Percentiles rank a stretch among this genome's conserved stretches.
Conservation (phyloP, 2,329 filamentous ascomycete species). For the Ophiostoma fasciatum region DNA sequence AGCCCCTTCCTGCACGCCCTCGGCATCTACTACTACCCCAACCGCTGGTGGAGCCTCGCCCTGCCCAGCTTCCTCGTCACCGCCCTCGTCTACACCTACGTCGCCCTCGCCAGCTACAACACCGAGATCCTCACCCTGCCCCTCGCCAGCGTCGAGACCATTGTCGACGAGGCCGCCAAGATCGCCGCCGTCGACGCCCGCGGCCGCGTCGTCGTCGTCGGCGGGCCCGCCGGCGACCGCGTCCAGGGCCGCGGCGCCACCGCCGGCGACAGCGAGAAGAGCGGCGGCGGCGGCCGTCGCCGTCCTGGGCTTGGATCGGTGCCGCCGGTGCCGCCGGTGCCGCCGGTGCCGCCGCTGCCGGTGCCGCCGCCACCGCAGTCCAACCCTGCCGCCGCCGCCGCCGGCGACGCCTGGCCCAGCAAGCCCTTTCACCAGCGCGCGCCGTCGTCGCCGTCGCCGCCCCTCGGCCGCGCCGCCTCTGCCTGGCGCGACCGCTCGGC, state of each 20-base stretch:
- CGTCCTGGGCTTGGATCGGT: too few relatives aligned
- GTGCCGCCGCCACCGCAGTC: neutral
- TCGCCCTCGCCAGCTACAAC: slow-evolving; percentile 84
- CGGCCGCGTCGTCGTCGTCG: slow-evolving; percentile 8
- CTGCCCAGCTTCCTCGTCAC: slow-evolving; percentile 85
- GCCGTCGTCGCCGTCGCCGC: slow-evolving; percentile 11
- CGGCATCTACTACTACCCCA: slow-evolving; percentile 92
- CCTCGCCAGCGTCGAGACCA: slow-evolving; percentile 64
- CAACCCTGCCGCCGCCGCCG: neutral
- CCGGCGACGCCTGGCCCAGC: neutral
- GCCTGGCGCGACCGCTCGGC: slow-evolving; percentile 3
- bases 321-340: neutral
- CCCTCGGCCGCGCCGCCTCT: slow-evolving; percentile 5
- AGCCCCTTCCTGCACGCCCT: slow-evolving; percentile 83
- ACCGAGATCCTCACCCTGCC: slow-evolving; percentile 74
- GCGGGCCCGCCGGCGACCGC: slow-evolving; percentile 7
- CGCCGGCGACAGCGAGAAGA: slow-evolving; percentile 7
- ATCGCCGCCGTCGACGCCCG: slow-evolving; percentile 54
- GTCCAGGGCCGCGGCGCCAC: slow-evolving; percentile 7
- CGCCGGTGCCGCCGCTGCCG: neutral
- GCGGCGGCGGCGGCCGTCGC: slow-evolving; percentile 14
- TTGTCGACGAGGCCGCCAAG: slow-evolving; percentile 82
- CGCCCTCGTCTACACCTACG: slow-evolving; percentile 80
- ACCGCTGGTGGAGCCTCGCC: slow-evolving; percentile 94
- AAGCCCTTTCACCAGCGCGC: slow-evolving; percentile 8